Evolutionary conservation across 176 grass and related monocot genomes (phyloP).

Genomic region (Oryza officinalis): DNA sequence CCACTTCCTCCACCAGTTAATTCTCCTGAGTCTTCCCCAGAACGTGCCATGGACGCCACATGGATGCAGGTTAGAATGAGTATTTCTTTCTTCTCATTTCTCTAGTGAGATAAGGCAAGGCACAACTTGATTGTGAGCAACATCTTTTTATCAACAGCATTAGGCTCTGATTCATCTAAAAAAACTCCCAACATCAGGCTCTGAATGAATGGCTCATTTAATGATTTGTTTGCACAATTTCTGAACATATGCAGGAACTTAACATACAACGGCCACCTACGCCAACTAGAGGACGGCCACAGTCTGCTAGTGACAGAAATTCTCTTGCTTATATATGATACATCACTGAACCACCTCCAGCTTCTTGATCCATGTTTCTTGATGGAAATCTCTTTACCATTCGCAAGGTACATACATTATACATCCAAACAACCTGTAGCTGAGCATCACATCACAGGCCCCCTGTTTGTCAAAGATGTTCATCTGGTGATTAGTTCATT

Average conservation of each 20-base stretch:
- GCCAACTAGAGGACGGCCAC: slow-evolving; percentile 93
- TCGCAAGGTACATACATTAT: slow-evolving; percentile 59
- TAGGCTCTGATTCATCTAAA: not conserved
- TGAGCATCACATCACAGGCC: slow-evolving; percentile 32
- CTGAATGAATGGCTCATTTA: not conserved
- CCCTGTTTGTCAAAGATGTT: slow-evolving; percentile 19
- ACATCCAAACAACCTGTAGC: slow-evolving; percentile 37
- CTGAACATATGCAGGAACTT: slow-evolving; percentile 69
- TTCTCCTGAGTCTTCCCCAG: slow-evolving; percentile 90
- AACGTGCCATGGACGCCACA: slow-evolving; percentile 71
- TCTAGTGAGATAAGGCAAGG: not conserved
- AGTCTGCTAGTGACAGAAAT: slow-evolving; percentile 82
- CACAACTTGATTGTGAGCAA: not conserved
- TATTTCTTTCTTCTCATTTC: slow-evolving; percentile 15
- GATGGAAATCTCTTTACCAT: slow-evolving; percentile 35
- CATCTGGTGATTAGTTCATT: slow-evolving; percentile 1
- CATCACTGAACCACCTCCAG: not conserved
- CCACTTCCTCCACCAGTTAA: slow-evolving; percentile 91
- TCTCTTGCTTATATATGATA: slow-evolving; percentile 98
- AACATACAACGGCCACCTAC: slow-evolving; percentile 97
- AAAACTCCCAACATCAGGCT: not conserved
- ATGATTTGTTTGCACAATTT: not conserved
- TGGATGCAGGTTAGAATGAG: slow-evolving; percentile 89
- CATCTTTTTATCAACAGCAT: not conserved
- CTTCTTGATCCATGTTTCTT: slow-evolving; percentile 41